phyloP scores from a whole-genome alignment of 2,329 filamentous ascomycete species.

The Rutstroemia sp. region DNA sequence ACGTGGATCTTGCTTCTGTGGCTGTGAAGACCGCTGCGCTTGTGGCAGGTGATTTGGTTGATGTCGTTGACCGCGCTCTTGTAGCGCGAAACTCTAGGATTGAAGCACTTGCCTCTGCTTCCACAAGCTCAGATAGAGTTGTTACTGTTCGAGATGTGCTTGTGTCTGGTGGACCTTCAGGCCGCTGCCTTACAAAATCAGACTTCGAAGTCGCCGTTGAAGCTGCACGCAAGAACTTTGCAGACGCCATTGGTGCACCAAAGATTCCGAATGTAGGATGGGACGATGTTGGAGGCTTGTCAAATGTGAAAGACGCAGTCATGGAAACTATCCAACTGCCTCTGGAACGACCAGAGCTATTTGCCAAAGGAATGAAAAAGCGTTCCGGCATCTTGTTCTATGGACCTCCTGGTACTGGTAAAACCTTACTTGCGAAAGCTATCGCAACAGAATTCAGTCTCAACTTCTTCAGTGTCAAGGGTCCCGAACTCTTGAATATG shows the following conservation, averaged over 20 bases:
- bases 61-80: constrained; percentile 85
- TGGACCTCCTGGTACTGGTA: constrained; percentile 83
- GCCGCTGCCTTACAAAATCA: constrained; percentile 67
- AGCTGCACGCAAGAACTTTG: constrained; percentile 94
- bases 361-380: constrained; percentile 98
- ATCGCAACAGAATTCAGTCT: constrained; percentile 90
- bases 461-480: constrained; percentile 93
- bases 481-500: constrained; percentile 88
- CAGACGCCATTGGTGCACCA: constrained; percentile 91
- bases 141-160: constrained; percentile 77
- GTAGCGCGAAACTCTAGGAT: constrained; percentile 71
- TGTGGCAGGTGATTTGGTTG: constrained; percentile 87
- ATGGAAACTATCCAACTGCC: constrained; percentile 95
- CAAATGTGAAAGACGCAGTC: constrained; percentile 94
- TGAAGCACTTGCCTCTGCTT: constrained; percentile 56
- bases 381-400: constrained; percentile 90
- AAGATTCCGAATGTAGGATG: constrained; percentile 97
- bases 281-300: constrained; percentile 90
- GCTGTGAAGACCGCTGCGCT: constrained; percentile 93
- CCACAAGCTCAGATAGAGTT: constrained; percentile 32
- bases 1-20: constrained; percentile 76
- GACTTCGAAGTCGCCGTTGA: constrained; percentile 95
- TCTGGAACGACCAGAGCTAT: constrained; percentile 83
- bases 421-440: constrained; percentile 86
- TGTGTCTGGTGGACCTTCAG: constrained; percentile 73